Base-by-base conservation (phyloP, 2,329 filamentous ascomycete species). In the Aspergillus alliaceus region DNA sequence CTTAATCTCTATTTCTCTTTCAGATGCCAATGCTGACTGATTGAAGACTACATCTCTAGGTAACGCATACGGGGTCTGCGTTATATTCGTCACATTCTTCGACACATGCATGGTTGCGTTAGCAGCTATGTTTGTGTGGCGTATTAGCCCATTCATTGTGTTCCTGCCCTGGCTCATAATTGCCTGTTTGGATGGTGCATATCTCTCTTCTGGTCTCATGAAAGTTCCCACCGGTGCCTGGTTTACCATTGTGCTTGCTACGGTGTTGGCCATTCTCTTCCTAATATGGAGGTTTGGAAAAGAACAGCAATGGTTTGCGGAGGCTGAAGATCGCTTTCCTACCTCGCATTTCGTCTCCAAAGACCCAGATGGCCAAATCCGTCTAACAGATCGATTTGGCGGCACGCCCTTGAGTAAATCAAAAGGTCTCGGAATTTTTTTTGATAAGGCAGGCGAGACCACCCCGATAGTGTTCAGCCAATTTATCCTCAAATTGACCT, bases 271-370 rank as follows among this genome's bases (percentile, higher is more conserved):
- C 0, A 76, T 73, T 42, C 73, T 91, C 42, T 89, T 93, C 67
- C 79, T 91, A 2, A 80, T 92, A 11, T 93, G 90, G 90, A 84
- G 90, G 31, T 93, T 86, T 65, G 90, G 90, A 15, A 92, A 93
- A 70, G 88, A 91, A 67, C 82, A 85, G 59, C 90, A 93, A 69
- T 93, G 90, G 89, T 75, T 75, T 6, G 85, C 89, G 2, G 89
- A 93, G 74, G 80, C 81, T 1, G 78, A 82, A 55, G 87, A 91
- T 79, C 42, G 79, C 80, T 4, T 80, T 75, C 5, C 75, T 78
- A 34, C 77, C 79, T 59, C 75, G 79, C 56, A 60, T 25, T 51
- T 68, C 3, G 55, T 59, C 1, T 56, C 44, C 24, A 39, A 39
- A 8, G 34, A 53, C 5, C 42, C 24, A 9, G 47, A 60, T 15